Conservation (phyloP, 176 grass and related monocot genomes). For the Tillandsia fasciculata region DNA sequence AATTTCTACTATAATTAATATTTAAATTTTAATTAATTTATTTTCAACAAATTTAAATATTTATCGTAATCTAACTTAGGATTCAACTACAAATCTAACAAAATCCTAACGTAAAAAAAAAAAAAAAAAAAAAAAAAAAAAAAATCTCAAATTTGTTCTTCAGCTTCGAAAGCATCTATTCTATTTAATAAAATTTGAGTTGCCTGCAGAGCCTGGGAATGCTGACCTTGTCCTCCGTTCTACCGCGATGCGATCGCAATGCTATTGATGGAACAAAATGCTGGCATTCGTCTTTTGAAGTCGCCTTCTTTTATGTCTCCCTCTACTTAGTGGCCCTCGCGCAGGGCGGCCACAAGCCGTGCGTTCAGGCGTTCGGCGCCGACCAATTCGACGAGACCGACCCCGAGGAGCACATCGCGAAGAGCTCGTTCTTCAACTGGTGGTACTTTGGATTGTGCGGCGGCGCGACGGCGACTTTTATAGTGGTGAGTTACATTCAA, state of each 20-base stretch:
- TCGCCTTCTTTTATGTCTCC: constrained; percentile 39
- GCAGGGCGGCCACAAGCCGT: constrained; percentile 40
- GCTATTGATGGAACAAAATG: neutral
- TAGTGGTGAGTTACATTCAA: constrained; percentile 34
- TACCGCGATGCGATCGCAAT: constrained; percentile 1
- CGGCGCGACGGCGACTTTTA: constrained; percentile 19
- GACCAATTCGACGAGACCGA: constrained; percentile 54
- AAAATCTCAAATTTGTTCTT: too few species aligned
- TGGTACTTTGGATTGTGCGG: constrained; percentile 34
- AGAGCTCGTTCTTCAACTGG: constrained; percentile 67
- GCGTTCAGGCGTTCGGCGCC: constrained; percentile 39
- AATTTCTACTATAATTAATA: too few species aligned
- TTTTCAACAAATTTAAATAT: too few species aligned
- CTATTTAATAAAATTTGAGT: too few species aligned
- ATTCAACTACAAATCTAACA: too few species aligned
- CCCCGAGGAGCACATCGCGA: constrained; percentile 19
- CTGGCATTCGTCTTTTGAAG: constrained; percentile 2
- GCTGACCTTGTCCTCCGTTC: constrained; percentile 21
- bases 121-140: too few species aligned
- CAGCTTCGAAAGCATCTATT: too few species aligned
- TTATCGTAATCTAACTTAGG: too few species aligned
- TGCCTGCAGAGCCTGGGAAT: constrained; percentile 27
- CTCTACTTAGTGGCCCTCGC: constrained; percentile 43
- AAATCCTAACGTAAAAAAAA: too few species aligned
- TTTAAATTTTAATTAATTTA: too few species aligned